These are phyloP conservation scores for Diospyros kaki DNA, from an alignment of 148 eudicot species.

Conservation along the genomic window DNA sequence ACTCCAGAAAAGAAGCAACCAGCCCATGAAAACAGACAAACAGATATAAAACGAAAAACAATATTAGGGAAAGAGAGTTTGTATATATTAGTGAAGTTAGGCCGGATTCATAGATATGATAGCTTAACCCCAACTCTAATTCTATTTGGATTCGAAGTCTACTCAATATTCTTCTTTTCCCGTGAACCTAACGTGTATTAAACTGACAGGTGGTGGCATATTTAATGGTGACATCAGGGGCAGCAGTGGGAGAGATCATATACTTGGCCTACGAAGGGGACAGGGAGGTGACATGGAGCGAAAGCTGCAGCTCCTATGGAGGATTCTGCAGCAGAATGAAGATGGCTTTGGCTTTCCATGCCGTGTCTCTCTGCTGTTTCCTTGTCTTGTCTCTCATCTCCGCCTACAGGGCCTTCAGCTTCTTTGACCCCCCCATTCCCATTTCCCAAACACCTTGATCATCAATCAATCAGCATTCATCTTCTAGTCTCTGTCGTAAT, in stretches of 20 bases:
- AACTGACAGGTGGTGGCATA: slow-evolving; percentile 66
- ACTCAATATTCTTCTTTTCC: too few relatives aligned
- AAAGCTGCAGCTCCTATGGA: slow-evolving; percentile 73
- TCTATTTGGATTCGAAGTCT: too few relatives aligned
- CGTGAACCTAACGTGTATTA: too few relatives aligned
- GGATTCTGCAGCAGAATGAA: slow-evolving; percentile 63
- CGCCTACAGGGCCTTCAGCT: slow-evolving; percentile 60
- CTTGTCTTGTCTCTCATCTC: slow-evolving; percentile 60
- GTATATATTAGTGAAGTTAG: too few relatives aligned
- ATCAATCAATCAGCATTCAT: background rate
- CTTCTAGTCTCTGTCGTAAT: slow-evolving; percentile 2
- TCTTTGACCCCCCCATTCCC: slow-evolving; percentile 56
- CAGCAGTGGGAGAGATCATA: slow-evolving; percentile 53
- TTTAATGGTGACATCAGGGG: slow-evolving; percentile 70
- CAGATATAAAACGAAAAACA: too few relatives aligned
- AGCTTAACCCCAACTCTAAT: too few relatives aligned
- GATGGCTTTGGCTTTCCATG: slow-evolving; percentile 50
- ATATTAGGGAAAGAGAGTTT: too few relatives aligned
- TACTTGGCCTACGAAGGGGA: slow-evolving; percentile 74
- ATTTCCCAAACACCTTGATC: slow-evolving; percentile 18
- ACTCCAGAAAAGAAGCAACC: too few relatives aligned
- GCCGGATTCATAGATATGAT: too few relatives aligned
- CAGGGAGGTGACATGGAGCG: slow-evolving; percentile 70
- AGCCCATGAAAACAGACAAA: too few relatives aligned
- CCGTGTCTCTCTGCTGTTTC: slow-evolving; percentile 57